Percentiles rank a stretch among this genome's conserved stretches.
phyloP scores from a whole-genome alignment of 116 monocot genomes.

The Trichopus zeylanicus region DNA sequence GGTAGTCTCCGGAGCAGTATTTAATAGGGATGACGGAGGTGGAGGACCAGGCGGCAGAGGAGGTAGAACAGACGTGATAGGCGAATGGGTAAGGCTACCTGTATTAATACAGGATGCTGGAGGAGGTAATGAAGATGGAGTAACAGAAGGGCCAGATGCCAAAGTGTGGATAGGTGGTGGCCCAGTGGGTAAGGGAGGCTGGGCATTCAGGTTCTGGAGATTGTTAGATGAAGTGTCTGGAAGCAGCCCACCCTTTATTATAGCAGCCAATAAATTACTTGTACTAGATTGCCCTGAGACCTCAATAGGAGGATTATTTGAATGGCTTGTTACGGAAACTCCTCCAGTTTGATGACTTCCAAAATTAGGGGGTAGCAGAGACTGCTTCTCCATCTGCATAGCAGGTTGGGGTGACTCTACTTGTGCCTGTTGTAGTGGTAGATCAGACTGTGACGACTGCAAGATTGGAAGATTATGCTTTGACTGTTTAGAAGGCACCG shows the following conservation, averaged over 20 bases:
- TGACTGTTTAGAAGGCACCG: slow-evolving; percentile 21
- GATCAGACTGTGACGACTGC: slow-evolving; percentile 18
- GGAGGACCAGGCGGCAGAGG: slow-evolving; percentile 60
- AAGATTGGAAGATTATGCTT: slow-evolving; percentile 19
- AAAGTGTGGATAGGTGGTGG: slow-evolving; percentile 42
- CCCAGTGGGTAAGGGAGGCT: slow-evolving; percentile 48
- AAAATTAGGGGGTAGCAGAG: slow-evolving; percentile 13
- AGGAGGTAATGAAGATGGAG: slow-evolving; percentile 9
- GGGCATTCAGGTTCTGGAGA: slow-evolving; percentile 17
- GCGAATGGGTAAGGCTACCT: not conserved
- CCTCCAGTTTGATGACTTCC: slow-evolving; percentile 9
- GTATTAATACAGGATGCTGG: slow-evolving; percentile 3
- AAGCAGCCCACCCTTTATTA: slow-evolving; percentile 46
- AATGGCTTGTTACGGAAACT: slow-evolving; percentile 10
- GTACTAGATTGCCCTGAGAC: slow-evolving; percentile 28
- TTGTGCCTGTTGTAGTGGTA: slow-evolving; percentile 13
- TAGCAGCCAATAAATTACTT: slow-evolving; percentile 43
- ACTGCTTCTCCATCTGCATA: slow-evolving; percentile 10
- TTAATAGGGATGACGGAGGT: slow-evolving; percentile 25
- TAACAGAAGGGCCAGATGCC: slow-evolving; percentile 12
- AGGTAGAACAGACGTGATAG: slow-evolving; percentile 16
- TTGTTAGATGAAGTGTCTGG: slow-evolving; percentile 16
- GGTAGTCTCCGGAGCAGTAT: slow-evolving; percentile 1
- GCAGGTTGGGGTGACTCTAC: slow-evolving; percentile 6
- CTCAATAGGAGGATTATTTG: slow-evolving; percentile 17